Evolutionary conservation across 441 rosid species (phyloP).

Genomic region (Pelargonium australe): DNA sequence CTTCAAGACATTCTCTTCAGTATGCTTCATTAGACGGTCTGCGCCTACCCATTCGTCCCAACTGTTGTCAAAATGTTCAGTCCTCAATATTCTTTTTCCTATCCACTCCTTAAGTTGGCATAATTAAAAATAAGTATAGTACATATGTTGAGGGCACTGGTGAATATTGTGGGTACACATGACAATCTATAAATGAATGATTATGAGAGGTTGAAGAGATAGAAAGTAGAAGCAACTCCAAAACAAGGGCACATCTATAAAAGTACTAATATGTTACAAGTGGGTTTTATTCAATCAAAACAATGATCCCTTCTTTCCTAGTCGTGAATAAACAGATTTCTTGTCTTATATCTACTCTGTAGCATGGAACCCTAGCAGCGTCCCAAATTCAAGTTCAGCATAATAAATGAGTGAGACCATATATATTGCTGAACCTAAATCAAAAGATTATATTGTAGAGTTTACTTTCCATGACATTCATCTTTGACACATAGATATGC

Average conservation of each 20-base stretch:
- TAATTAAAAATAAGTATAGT: neutral
- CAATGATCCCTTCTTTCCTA: neutral
- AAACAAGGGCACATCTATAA: neutral
- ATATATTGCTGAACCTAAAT: too few species aligned
- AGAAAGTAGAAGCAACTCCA: neutral
- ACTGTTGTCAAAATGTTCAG: constrained; percentile 71
- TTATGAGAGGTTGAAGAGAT: neutral
- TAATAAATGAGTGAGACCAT: too few species aligned
- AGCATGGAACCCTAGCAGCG: too few species aligned
- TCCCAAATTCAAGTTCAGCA: too few species aligned
- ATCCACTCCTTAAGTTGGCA: constrained; percentile 24
- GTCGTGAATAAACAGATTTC: neutral
- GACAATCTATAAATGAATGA: neutral
- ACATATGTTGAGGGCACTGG: neutral
- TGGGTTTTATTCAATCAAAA: neutral
- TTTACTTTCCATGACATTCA: too few species aligned
- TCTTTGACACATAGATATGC: too few species aligned
- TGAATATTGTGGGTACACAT: neutral
- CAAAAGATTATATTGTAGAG: too few species aligned
- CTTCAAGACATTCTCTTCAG: constrained; percentile 75
- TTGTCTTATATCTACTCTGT: too few species aligned
- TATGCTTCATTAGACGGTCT: constrained; percentile 74
- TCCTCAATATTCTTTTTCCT: constrained; percentile 44
- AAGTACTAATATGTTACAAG: constrained; percentile 1
- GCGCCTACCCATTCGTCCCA: constrained; percentile 99